A percentile compares a stretch with the other conserved stretches of the same genome.
Evolutionary conservation across 1,139 yeast species (phyloP).

Genomic region (Yamadazyma pseudoaaseri): DNA sequence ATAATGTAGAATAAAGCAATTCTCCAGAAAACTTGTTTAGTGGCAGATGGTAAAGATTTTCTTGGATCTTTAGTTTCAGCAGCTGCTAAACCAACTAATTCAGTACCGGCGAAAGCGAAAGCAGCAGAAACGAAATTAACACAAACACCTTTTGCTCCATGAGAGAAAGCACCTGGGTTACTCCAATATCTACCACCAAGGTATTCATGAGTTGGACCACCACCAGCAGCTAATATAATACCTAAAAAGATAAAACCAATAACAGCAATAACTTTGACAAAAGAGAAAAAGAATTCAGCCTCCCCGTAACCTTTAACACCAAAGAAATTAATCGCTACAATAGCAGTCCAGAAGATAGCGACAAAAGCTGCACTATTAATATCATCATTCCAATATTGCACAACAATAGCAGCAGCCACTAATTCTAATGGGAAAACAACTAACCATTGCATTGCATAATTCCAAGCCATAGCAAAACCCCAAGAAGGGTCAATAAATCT

Average conservation of each 20-base stretch:
- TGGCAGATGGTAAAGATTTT: constrained; percentile 41
- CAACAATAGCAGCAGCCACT: constrained; percentile 74
- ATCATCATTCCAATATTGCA: constrained; percentile 59
- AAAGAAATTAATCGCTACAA: constrained; percentile 56
- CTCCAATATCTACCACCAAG: constrained; percentile 62
- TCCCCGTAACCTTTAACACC: constrained; percentile 73
- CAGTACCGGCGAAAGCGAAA: constrained; percentile 49
- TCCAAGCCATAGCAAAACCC: constrained; percentile 80
- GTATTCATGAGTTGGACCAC: constrained; percentile 47
- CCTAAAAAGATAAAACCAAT: constrained; percentile 72
- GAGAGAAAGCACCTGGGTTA: constrained; percentile 64
- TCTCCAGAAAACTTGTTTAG: constrained; percentile 50
- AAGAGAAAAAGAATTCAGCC: constrained; percentile 62
- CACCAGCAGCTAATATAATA: constrained; percentile 68
- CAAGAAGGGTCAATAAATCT: constrained; percentile 70
- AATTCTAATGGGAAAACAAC: constrained; percentile 70
- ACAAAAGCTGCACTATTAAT: constrained; percentile 70
- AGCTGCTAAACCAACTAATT: constrained; percentile 45
- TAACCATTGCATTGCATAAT: constrained; percentile 71
- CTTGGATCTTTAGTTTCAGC: constrained; percentile 44
- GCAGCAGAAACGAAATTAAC: constrained; percentile 48
- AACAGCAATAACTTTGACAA: constrained; percentile 62
- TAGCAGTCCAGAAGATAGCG: constrained; percentile 58
- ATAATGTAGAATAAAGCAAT: constrained; percentile 44
- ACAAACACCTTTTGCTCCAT: constrained; percentile 58